phyloP scores from a whole-genome alignment of 2,329 filamentous ascomycete species.

The Sporothrix brunneoviolacea region DNA sequence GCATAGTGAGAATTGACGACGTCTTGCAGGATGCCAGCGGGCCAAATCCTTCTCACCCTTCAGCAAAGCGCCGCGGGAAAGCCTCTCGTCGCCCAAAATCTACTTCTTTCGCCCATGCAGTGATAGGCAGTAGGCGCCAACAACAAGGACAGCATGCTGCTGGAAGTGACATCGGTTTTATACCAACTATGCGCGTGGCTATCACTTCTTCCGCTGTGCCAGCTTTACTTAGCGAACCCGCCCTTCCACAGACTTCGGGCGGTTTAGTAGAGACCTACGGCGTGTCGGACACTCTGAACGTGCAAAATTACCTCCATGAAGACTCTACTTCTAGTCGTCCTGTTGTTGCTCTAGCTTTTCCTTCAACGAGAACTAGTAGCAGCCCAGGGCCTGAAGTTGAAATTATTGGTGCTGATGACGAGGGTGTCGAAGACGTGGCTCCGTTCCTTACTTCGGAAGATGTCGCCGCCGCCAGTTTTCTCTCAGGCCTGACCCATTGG shows the following conservation, averaged over 20 bases:
- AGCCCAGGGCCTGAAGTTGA: no score
- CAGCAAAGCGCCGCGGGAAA: conserved; percentile 12
- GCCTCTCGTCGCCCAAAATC: conserved; percentile 29
- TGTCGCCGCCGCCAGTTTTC: conserved; percentile 20
- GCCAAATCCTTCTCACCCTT: background rate
- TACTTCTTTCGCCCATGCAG: conserved; percentile 38
- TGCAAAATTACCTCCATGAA: background rate
- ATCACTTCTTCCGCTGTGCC: conserved; percentile 32
- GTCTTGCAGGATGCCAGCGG: background rate
- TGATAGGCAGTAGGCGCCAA: conserved; percentile 37
- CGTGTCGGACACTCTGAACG: conserved; percentile 12
- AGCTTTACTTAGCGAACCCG: conserved; percentile 47
- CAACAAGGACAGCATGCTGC: conserved; percentile 14
- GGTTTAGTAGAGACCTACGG: conserved; percentile 43
- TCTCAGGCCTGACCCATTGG: conserved; percentile 39
- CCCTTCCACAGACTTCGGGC: conserved; percentile 50
- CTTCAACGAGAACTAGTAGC: no score
- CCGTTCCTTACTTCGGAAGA: conserved; percentile 15
- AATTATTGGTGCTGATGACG: no score
- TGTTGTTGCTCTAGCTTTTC: no score
- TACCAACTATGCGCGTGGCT: conserved; percentile 21
- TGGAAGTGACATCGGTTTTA: background rate
- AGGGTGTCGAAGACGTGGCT: background rate
- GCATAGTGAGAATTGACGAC: background rate
- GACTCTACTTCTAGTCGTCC: background rate